These are phyloP conservation scores for Drechslerella coelobrocha DNA, from an alignment of 2,329 filamentous ascomycete genomes.

Conservation along the genomic window DNA sequence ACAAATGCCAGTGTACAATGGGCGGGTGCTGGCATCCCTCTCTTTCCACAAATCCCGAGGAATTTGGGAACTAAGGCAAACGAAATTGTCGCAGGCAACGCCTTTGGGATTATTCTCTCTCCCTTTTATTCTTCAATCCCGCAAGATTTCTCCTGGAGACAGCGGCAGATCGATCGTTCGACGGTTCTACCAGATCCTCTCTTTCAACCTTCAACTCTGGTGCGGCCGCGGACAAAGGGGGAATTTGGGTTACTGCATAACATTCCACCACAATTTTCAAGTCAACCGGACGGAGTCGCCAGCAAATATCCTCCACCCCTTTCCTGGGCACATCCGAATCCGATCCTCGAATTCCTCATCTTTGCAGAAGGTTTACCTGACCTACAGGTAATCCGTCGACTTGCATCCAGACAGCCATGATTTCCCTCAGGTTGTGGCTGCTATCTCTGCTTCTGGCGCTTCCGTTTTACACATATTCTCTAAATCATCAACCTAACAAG, in stretches of 20 bases:
- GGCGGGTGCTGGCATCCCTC: conserved; percentile 18
- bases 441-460: conserved; percentile 38
- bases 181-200: conserved; percentile 16
- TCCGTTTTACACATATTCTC: conserved; percentile 42
- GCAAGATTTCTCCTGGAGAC: neutral
- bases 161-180: conserved; percentile 8
- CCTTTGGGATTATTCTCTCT: conserved; percentile 19
- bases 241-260: conserved; percentile 9
- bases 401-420: conserved; percentile 34
- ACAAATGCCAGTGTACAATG: conserved; percentile 20
- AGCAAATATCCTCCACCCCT: conserved; percentile 3
- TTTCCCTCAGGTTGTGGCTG: conserved; percentile 40
- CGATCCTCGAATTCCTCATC: conserved; percentile 9
- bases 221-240: conserved; percentile 30
- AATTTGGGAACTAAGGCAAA: conserved; percentile 11
- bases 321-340: conserved; percentile 16
- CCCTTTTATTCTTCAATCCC: conserved; percentile 13
- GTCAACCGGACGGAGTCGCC: neutral
- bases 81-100: conserved; percentile 16
- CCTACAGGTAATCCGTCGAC: conserved; percentile 7
- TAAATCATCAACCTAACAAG: conserved; percentile 33
- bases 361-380: conserved; percentile 28
- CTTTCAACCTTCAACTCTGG: conserved; percentile 20
- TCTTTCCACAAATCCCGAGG: conserved; percentile 23
- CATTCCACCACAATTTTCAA: conserved; percentile 7